These are phyloP conservation scores for Globisporangium alternatum DNA, from an alignment of 352 stramenopile species.

Conservation along the genomic window DNA sequence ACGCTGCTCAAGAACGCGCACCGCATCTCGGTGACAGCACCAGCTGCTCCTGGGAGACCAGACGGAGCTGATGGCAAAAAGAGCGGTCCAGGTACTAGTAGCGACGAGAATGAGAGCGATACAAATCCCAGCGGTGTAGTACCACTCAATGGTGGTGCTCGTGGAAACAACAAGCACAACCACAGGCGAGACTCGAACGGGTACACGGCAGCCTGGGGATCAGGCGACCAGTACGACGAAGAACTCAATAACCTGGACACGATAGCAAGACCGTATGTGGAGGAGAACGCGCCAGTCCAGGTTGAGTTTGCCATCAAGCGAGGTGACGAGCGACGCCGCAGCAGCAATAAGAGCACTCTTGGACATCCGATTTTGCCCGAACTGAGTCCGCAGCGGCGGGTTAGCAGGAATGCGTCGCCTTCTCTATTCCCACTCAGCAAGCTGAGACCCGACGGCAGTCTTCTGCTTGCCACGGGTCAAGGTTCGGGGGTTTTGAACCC, in stretches of 20 bases:
- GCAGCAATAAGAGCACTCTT: neutral
- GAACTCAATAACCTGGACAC: neutral
- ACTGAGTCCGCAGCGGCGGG: conserved; percentile 9
- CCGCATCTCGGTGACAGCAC: conserved; percentile 11
- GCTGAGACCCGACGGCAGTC: neutral
- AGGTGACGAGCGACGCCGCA: neutral
- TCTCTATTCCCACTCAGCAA: neutral
- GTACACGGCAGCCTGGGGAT: neutral
- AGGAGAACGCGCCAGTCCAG: conserved; percentile 14
- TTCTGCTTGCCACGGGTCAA: neutral
- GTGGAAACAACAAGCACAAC: neutral
- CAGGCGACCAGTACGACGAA: no score
- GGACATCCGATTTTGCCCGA: conserved; percentile 5
- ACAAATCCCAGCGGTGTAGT: no score
- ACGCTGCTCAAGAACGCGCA: conserved; percentile 26
- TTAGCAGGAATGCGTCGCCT: neutral
- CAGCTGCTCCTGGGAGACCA: neutral
- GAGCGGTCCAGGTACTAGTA: neutral
- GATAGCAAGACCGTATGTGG: neutral
- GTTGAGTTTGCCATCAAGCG: conserved; percentile 18
- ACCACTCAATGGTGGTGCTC: neutral
- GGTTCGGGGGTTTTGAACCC: neutral
- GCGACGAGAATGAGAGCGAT: neutral
- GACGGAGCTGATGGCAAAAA: neutral
- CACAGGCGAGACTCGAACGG: neutral